Evolutionary conservation across 176 grass and related monocot species (phyloP), one percentile per base, ranked within the genome.

Genomic region (Oryza nivara): DNA sequence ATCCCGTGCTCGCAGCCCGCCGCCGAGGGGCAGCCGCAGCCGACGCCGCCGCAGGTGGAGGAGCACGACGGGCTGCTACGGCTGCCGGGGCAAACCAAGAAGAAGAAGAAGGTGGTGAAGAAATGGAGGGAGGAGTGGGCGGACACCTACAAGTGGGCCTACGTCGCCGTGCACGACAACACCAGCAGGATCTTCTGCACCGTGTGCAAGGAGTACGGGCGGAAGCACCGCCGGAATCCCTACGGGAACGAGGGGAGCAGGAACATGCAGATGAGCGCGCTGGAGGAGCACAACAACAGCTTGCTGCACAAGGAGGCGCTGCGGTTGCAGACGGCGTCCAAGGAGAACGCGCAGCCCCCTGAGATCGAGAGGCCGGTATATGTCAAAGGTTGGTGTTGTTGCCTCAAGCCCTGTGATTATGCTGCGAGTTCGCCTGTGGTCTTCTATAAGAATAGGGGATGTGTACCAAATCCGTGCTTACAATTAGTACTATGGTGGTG

Each of bases 221-320:
- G 96, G 82, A 99, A 99, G 83, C 93, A 99, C 76, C 87, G 93
- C 68, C 87, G 93, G 87, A 99, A 99, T 70, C 96, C 96, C 32
- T 99, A 99, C 67, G 96, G 96, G 7, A 96, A 99, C 43, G 96
- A 99, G 80, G 96, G 96, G 72, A 99, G 96, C 89, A 95, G 90
- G 88, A 99, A 99, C 84, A 99, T 99, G 97, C 97, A 99, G 89
- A 99, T 99, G 97, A 99, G 97, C 65, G 97, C 97, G 46, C 83
- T 99, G 35, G 97, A 99, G 82, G 97, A 99, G 79, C 97, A 99
- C 81, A 99, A 99, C 56, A 99, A 99, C 56, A 99, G 97, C 82
- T 89, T 99, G 84, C 82, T 99, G 82, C 97, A 99, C 70, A 99
- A 96, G 90, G 97, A 99, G 88, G 97, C 97, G 15, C 88, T 96